Evolutionary conservation across 148 eudicot species (phyloP).

Genomic region (Polygonum maritimum): DNA sequence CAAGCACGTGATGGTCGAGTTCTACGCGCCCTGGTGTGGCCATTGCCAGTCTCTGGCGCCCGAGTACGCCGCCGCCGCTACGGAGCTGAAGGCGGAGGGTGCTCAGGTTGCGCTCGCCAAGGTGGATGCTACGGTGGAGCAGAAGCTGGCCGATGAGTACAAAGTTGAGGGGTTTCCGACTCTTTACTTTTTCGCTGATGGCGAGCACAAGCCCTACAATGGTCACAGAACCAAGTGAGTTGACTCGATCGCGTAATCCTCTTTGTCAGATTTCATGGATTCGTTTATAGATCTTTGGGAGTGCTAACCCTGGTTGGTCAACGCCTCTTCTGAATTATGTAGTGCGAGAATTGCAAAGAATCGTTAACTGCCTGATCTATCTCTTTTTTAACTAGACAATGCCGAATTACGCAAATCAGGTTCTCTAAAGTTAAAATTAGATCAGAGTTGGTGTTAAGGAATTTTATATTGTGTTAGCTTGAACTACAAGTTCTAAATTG

Average conservation of each 20-base stretch:
- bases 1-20: slow-evolving; percentile 72
- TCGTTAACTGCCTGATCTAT: too few relatives aligned
- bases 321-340: neutral
- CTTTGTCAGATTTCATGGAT: neutral
- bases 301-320: neutral
- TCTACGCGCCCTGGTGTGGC: slow-evolving; percentile 95
- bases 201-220: slow-evolving; percentile 39
- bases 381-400: neutral
- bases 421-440: neutral
- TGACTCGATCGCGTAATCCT: neutral
- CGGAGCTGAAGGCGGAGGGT: slow-evolving; percentile 50
- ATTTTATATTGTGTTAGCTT: neutral
- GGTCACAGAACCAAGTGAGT: slow-evolving; percentile 70
- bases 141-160: slow-evolving; percentile 51
- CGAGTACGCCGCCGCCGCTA: slow-evolving; percentile 76
- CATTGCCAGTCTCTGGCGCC: slow-evolving; percentile 76
- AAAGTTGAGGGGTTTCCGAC: slow-evolving; percentile 73
- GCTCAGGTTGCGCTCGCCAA: slow-evolving; percentile 50
- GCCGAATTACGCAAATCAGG: neutral
- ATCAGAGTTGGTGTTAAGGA: neutral
- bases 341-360: neutral
- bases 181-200: slow-evolving; percentile 56
- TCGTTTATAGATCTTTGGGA: neutral
- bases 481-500: neutral
- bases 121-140: slow-evolving; percentile 71